phyloP scores from a whole-genome alignment of 2,329 filamentous ascomycete genomes.

The Rhynchosporium graminicola region DNA sequence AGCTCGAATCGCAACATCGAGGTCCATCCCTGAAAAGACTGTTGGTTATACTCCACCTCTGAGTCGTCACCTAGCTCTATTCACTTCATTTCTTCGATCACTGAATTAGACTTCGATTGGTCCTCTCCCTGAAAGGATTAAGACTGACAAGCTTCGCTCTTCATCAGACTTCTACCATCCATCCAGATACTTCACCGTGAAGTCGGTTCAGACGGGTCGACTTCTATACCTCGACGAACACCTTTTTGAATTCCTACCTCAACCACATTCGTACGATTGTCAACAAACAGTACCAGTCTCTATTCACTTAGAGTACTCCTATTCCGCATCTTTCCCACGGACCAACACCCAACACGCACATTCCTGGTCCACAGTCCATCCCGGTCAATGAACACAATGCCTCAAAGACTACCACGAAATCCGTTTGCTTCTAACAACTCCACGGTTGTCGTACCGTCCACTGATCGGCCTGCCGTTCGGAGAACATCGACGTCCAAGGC shows the following conservation, averaged over 20 bases:
- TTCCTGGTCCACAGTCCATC: slow-evolving; percentile 18
- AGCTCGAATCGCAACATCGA: slow-evolving; percentile 6
- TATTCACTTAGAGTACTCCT: slow-evolving; percentile 20
- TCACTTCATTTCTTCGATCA: slow-evolving; percentile 12
- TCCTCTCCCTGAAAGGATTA: slow-evolving; percentile 3
- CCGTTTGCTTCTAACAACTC: slow-evolving; percentile 40
- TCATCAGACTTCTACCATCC: slow-evolving; percentile 21
- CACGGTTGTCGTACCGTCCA: slow-evolving; percentile 34
- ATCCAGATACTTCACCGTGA: slow-evolving; percentile 23
- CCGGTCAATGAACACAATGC: slow-evolving; percentile 38
- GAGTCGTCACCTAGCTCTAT: slow-evolving; percentile 6
- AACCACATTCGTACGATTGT: slow-evolving; percentile 13
- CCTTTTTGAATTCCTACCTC: slow-evolving; percentile 20
- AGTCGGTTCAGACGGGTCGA: slow-evolving; percentile 19
- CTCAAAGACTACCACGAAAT: slow-evolving; percentile 42
- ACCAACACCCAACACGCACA: slow-evolving; percentile 20
- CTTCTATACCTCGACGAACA: slow-evolving; percentile 24
- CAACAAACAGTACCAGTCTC: slow-evolving; percentile 18
- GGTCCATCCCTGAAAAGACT: slow-evolving; percentile 22
- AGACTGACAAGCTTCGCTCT: slow-evolving; percentile 14
- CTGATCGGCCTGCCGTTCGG: slow-evolving; percentile 43
- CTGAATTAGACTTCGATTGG: background rate
- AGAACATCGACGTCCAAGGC: slow-evolving; percentile 65
- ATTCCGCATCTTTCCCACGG: slow-evolving; percentile 8
- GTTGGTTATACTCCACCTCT: slow-evolving; percentile 12